A percentile compares a stretch with the other conserved stretches of the same genome.
Evolutionary conservation across 192 early-diverging fungal species (phyloP).

Genomic region (Podochytrium sp.): DNA sequence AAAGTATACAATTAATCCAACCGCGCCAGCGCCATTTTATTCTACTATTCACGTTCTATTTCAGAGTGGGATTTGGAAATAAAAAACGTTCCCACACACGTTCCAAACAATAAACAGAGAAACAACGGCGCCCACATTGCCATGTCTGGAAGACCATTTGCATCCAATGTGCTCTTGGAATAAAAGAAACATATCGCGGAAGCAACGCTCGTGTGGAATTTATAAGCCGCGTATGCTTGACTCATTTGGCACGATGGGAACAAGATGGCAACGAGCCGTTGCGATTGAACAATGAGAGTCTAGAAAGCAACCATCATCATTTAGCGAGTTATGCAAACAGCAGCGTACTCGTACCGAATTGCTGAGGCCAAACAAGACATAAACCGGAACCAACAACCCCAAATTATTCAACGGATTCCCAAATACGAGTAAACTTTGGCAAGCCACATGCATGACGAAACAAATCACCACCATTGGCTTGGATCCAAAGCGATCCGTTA

Average conservation of each 20-base stretch:
- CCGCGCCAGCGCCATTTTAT: too few species aligned
- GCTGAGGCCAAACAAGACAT: constrained; percentile 2
- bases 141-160: constrained; percentile 6
- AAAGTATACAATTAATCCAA: too few species aligned
- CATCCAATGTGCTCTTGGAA: constrained; percentile 3
- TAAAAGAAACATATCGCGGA: constrained; percentile 3
- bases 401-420: background rate
- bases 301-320: background rate
- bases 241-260: constrained; percentile 6
- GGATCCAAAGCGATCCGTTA: constrained; percentile 10
- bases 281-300: constrained; percentile 15
- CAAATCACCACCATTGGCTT: background rate
- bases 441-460: background rate
- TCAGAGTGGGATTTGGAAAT: constrained; percentile 2
- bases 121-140: constrained; percentile 9
- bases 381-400: background rate
- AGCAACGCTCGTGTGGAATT: constrained; percentile 23
- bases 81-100: constrained; percentile 9
- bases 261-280: constrained; percentile 6
- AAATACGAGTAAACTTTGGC: background rate
- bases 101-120: background rate
- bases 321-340: background rate
- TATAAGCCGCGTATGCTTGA: constrained; percentile 20
- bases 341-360: background rate
- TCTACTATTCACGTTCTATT: too few species aligned